phyloP scores from a whole-genome alignment of 768 basidiomycete species.

The Boletellus sp. region DNA sequence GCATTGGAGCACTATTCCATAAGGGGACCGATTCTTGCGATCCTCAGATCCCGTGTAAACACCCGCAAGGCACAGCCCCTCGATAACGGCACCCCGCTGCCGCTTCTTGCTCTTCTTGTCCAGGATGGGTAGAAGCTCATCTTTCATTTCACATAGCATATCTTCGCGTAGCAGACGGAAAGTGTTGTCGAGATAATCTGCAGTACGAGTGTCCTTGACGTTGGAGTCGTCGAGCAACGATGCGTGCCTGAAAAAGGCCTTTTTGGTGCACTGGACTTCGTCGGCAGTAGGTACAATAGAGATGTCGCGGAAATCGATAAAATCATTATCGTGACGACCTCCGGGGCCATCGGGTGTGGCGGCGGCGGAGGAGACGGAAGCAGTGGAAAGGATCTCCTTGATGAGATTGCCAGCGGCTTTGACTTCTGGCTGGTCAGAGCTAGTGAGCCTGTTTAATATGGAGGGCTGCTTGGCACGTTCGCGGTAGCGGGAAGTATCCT shows the following conservation, averaged over 20 bases:
- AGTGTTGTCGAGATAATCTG: slow-evolving; percentile 60
- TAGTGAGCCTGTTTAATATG: slow-evolving; percentile 26
- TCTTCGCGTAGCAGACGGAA: slow-evolving; percentile 65
- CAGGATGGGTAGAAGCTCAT: slow-evolving; percentile 46
- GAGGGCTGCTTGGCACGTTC: slow-evolving; percentile 32
- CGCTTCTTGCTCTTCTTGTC: slow-evolving; percentile 36
- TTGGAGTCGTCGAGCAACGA: slow-evolving; percentile 42
- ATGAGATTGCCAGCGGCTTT: slow-evolving; percentile 37
- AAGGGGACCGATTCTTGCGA: slow-evolving; percentile 32
- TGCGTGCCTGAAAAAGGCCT: slow-evolving; percentile 48
- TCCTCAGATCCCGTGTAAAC: slow-evolving; percentile 32
- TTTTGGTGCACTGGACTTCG: slow-evolving; percentile 45
- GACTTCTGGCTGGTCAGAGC: slow-evolving; percentile 23
- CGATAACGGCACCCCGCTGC: slow-evolving; percentile 37
- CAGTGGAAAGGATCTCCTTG: slow-evolving; percentile 36
- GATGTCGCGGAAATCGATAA: slow-evolving; percentile 54
- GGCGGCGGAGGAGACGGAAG: slow-evolving; percentile 15
- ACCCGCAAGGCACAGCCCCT: slow-evolving; percentile 35
- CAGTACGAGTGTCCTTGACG: slow-evolving; percentile 34
- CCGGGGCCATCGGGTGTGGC: slow-evolving; percentile 41
- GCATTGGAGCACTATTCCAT: slow-evolving; percentile 42
- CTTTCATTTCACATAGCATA: slow-evolving; percentile 54
- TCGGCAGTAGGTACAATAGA: slow-evolving; percentile 62
- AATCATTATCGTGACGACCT: slow-evolving; percentile 70
- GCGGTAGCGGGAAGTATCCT: slow-evolving; percentile 35